Conservation (phyloP, 768 basidiomycete genomes). For the Rhodotorula babjevae region DNA sequence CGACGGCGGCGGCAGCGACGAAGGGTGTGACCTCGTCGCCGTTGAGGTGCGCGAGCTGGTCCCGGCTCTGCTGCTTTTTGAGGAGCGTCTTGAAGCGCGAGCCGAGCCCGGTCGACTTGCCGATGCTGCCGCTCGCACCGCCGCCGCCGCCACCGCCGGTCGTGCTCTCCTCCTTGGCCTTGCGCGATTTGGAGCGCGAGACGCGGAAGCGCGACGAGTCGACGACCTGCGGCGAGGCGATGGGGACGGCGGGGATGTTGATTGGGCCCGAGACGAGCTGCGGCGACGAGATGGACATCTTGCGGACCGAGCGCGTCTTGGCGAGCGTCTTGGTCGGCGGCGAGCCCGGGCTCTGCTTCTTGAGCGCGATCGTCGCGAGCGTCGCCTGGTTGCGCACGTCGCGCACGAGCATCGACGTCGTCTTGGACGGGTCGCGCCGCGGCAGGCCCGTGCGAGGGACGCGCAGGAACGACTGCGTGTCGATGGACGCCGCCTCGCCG, state of each 20-base stretch:
- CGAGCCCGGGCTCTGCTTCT: constrained; percentile 26
- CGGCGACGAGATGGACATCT: constrained; percentile 31
- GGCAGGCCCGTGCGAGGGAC: constrained; percentile 26
- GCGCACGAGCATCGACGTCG: constrained; percentile 42
- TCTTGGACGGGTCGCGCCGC: constrained; percentile 28
- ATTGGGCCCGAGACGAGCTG: constrained; percentile 31
- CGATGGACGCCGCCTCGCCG: constrained; percentile 11
- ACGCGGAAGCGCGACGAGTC: neutral
- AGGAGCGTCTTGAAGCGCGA: constrained; percentile 35
- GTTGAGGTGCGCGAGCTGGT: constrained; percentile 32
- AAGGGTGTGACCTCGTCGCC: constrained; percentile 39
- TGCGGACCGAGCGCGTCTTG: constrained; percentile 28
- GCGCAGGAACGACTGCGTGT: constrained; percentile 7
- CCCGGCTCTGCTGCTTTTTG: constrained; percentile 29
- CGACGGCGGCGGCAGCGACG: neutral
- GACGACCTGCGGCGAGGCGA: constrained; percentile 2
- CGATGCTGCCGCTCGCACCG: no score
- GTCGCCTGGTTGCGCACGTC: constrained; percentile 42
- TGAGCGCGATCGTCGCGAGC: constrained; percentile 41
- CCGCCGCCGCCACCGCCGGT: neutral
- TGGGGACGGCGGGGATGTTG: constrained; percentile 37
- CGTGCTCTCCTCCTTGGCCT: constrained; percentile 5
- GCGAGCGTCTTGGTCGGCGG: neutral
- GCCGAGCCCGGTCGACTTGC: constrained; percentile 16
- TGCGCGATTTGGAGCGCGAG: constrained; percentile 3